phyloP scores from a whole-genome alignment of 179 eudicot species.

The Sideroxylon spinosum region DNA sequence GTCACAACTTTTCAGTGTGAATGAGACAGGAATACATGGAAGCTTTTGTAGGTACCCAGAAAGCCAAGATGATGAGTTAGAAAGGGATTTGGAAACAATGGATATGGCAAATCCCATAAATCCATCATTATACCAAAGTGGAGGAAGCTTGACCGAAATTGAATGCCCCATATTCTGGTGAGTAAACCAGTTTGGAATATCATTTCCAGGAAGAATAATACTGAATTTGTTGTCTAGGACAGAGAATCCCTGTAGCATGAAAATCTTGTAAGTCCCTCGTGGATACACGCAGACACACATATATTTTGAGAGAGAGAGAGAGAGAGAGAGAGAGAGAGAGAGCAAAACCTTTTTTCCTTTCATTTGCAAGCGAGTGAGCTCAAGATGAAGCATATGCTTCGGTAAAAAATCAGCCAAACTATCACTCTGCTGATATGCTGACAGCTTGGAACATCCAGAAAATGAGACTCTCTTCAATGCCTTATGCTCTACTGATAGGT shows the following conservation, averaged over 20 bases:
- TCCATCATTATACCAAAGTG: not conserved
- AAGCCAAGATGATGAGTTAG: too few species aligned
- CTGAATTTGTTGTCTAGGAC: not conserved
- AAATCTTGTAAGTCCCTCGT: not conserved
- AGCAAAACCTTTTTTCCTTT: not conserved
- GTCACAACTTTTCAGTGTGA: too few species aligned
- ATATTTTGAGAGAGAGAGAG: too few species aligned
- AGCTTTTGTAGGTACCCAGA: too few species aligned
- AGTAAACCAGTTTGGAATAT: not conserved
- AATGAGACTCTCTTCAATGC: not conserved
- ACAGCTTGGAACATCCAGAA: not conserved
- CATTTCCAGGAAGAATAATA: not conserved
- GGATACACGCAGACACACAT: too few species aligned
- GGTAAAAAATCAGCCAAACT: not conserved
- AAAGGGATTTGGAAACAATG: not conserved
- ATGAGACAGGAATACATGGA: too few species aligned
- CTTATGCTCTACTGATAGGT: not conserved
- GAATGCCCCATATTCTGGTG: not conserved
- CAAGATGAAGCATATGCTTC: not conserved
- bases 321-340: not conserved
- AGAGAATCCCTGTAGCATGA: not conserved
- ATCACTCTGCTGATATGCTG: not conserved
- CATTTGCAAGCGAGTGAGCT: too few species aligned
- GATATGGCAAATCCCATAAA: not conserved
- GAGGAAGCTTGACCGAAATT: not conserved